A percentile compares a stretch with the other conserved stretches of the same genome.
Evolutionary conservation across 1,284 basidiomycete species (phyloP).

Genomic region (Neonothopanus nambi): DNA sequence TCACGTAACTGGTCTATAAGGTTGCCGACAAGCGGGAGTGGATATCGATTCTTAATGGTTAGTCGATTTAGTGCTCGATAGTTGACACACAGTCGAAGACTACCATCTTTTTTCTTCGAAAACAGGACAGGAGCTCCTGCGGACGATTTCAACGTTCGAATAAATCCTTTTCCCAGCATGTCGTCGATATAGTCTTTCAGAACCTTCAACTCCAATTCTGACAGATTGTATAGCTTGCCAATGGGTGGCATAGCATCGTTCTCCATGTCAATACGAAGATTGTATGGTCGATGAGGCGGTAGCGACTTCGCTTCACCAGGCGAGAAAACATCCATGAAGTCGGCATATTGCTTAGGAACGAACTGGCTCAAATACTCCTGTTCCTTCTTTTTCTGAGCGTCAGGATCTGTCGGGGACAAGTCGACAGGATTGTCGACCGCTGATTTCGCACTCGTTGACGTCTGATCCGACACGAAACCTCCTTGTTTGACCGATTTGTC

Average conservation of each 20-base stretch:
- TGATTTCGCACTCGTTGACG: too few species aligned
- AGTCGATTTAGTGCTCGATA: slow-evolving; percentile 1
- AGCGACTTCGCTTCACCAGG: not conserved
- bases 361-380: too few species aligned
- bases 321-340: not conserved
- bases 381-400: too few species aligned
- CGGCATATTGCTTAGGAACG: not conserved
- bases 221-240: slow-evolving; percentile 7
- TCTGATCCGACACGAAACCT: too few species aligned
- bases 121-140: slow-evolving; percentile 1
- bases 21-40: not conserved
- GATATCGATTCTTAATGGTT: not conserved
- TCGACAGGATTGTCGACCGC: too few species aligned
- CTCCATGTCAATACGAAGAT: not conserved
- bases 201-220: slow-evolving; percentile 1
- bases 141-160: not conserved
- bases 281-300: slow-evolving; percentile 2
- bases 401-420: too few species aligned
- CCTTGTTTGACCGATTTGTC: too few species aligned
- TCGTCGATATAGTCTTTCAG: slow-evolving; percentile 6
- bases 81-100: not conserved
- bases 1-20: not conserved
- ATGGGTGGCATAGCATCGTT: not conserved
- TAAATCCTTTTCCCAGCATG: slow-evolving; percentile 8
- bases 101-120: slow-evolving; percentile 12